Conservation (phyloP, 148 eudicot genomes). For the Amaranthus hypochondriacus region DNA sequence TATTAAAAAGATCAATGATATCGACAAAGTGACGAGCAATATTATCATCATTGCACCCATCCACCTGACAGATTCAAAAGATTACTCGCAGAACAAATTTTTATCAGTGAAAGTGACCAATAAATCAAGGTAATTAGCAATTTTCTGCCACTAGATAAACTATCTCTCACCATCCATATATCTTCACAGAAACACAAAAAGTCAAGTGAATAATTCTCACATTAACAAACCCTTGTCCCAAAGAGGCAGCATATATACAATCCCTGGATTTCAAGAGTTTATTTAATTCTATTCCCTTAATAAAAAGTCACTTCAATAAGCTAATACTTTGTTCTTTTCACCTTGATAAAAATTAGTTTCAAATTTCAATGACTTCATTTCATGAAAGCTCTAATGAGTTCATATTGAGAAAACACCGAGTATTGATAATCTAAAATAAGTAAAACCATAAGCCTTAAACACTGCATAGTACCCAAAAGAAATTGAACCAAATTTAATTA, state of each 20-base stretch:
- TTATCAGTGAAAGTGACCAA: not conserved
- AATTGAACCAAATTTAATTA: not conserved
- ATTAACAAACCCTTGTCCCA: not conserved
- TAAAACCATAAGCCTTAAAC: not conserved
- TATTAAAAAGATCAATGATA: constrained; percentile 37
- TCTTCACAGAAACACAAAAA: not conserved
- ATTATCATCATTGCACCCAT: constrained; percentile 53
- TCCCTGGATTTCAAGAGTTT: not conserved
- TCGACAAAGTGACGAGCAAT: constrained; percentile 48
- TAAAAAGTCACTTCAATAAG: no score
- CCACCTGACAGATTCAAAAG: constrained; percentile 55
- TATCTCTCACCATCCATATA: not conserved
- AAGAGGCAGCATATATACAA: not conserved
- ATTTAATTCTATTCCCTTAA: not conserved
- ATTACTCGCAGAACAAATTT: not conserved
- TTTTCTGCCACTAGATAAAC: not conserved
- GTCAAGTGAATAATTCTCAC: not conserved
- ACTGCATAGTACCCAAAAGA: no score
- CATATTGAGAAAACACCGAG: no score
- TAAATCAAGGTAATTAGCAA: not conserved
- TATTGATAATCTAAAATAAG: not conserved
- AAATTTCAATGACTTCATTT: no score
- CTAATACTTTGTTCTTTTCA: no score
- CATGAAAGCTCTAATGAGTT: no score
- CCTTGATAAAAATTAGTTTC: no score